Conservation (phyloP, 2,329 filamentous ascomycete genomes). For the Penicillium capsulatum region DNA sequence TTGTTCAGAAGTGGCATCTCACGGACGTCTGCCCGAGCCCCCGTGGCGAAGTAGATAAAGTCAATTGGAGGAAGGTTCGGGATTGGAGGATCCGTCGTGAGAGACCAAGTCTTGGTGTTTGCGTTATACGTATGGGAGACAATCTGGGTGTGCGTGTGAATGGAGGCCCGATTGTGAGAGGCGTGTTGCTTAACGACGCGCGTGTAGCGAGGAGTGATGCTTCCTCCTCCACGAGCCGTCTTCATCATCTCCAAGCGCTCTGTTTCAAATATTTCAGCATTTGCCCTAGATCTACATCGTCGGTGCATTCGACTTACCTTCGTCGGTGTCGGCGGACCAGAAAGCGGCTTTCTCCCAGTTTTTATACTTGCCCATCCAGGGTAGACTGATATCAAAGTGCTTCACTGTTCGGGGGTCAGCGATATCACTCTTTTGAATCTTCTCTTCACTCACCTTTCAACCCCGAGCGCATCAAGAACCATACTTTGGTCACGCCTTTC, state of each 20-base stretch:
- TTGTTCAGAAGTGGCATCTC: constrained; percentile 59
- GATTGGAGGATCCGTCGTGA: constrained; percentile 53
- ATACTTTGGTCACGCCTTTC: constrained; percentile 63
- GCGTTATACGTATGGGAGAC: constrained; percentile 50
- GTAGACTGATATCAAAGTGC: constrained; percentile 70
- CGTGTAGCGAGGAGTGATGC: constrained; percentile 64
- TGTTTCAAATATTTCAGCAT: too few relatives aligned
- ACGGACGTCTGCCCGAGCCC: constrained; percentile 60
- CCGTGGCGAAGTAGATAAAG: constrained; percentile 73
- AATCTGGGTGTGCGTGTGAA: constrained; percentile 59
- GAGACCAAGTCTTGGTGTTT: constrained; percentile 46
- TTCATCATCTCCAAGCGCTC: constrained; percentile 64
- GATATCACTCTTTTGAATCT: too few relatives aligned
- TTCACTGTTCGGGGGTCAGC: too few relatives aligned
- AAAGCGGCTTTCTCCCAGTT: constrained; percentile 73
- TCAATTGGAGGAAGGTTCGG: constrained; percentile 51
- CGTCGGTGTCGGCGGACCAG: constrained; percentile 69
- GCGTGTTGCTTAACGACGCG: constrained; percentile 63
- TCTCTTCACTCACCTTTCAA: constrained; percentile 38
- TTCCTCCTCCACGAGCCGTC: constrained; percentile 68
- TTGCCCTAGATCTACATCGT: too few relatives aligned
- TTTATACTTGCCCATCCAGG: constrained; percentile 78
- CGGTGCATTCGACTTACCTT: constrained; percentile 39
- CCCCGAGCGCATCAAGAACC: constrained; percentile 62
- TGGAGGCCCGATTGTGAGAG: constrained; percentile 48